Base-by-base conservation (phyloP, 2,329 filamentous ascomycete species). In the Beauveria bassiana region DNA sequence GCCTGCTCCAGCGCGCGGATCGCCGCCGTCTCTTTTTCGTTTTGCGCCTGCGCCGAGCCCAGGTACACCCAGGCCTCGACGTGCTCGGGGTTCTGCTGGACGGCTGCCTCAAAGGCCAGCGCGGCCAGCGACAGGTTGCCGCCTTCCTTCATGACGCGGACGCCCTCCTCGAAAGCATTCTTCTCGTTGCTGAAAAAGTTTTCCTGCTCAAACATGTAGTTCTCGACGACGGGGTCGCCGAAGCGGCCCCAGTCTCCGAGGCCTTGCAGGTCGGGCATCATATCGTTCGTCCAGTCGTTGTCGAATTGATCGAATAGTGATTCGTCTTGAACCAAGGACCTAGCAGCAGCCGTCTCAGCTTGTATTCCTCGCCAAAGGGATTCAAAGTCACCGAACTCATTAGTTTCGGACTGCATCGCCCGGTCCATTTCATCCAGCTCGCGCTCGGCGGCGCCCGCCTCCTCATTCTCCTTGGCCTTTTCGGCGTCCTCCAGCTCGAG, bases 11-110 rank as follows among this genome's bases (percentile, higher is more conserved):
- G 80, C 3, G 95, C 95, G 40, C 95, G 88, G 66, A 99, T 97
- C 2, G 95, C 95, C 0, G 95, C 93, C 9, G 91, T 89, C 74
- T 99, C 95, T 78, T 99, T 99, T 75, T 99, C 95, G 74, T 99
- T 99, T 74, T 99, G 95, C 22, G 95, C 95, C 76, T 99, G 95
- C 20, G 93, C 90, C 59, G 89, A 88, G 59, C 95, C 95, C 38
- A 99, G 84, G 69, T 92, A 88, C 10, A 93, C 91, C 95, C 95
- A 99, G 3, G 95, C 95, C 60, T 96, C 90, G 43, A 93, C 86
- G 72, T 98, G 93, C 60, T 88, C 81, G 0, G 91, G 85, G 64
- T 96, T 86, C 76, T 93, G 92, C 74, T 97, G 93, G 5, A 93
- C 91, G 2, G 95, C 95, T 20, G 95, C 92, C 76, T 99, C 95